These are phyloP conservation scores for Leccinum barrowsii DNA, from an alignment of 768 basidiomycete genomes.

Conservation along the genomic window DNA sequence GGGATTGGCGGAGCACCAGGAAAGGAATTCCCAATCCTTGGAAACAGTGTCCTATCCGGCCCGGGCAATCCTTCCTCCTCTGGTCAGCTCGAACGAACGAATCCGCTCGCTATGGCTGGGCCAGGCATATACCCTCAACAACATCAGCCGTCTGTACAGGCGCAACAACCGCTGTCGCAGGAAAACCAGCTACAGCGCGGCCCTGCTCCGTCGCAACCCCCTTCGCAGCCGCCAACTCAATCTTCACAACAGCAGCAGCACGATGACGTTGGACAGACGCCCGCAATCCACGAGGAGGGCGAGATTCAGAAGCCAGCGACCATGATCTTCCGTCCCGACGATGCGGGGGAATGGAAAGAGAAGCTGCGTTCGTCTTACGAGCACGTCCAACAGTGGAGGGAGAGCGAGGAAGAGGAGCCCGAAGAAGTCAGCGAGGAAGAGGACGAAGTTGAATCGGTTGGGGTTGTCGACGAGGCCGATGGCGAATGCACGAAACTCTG, in stretches of 20 bases:
- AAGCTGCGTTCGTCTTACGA: conserved; percentile 65
- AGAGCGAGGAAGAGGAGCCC: conserved; percentile 54
- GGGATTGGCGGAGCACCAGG: conserved; percentile 22
- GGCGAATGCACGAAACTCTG: conserved; percentile 73
- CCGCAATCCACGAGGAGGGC: conserved; percentile 12
- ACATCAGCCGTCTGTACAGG: conserved; percentile 25
- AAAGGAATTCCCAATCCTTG: conserved; percentile 66
- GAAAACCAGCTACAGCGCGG: conserved; percentile 28
- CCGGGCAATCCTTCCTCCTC: conserved; percentile 22
- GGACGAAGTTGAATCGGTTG: conserved; percentile 50
- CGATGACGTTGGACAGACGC: conserved; percentile 13
- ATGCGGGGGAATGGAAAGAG: conserved; percentile 84
- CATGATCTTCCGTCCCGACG: conserved; percentile 85
- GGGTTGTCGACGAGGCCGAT: conserved; percentile 60
- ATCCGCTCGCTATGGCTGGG: conserved; percentile 31
- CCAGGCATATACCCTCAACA: conserved; percentile 42
- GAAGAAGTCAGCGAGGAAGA: conserved; percentile 71
- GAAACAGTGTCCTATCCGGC: conserved; percentile 38
- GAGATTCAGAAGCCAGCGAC: conserved; percentile 39
- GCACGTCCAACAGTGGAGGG: conserved; percentile 36
- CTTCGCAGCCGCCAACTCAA: conserved; percentile 18
- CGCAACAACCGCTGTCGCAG: conserved; percentile 28
- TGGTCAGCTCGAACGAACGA: conserved; percentile 51
- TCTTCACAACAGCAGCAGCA: conserved; percentile 18
- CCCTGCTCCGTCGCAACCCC: conserved; percentile 34